A percentile compares a stretch with the other conserved stretches of the same genome.
Evolutionary conservation across 2,329 filamentous ascomycete genomes (phyloP).

Genomic region (Trichocomaceae sp.): DNA sequence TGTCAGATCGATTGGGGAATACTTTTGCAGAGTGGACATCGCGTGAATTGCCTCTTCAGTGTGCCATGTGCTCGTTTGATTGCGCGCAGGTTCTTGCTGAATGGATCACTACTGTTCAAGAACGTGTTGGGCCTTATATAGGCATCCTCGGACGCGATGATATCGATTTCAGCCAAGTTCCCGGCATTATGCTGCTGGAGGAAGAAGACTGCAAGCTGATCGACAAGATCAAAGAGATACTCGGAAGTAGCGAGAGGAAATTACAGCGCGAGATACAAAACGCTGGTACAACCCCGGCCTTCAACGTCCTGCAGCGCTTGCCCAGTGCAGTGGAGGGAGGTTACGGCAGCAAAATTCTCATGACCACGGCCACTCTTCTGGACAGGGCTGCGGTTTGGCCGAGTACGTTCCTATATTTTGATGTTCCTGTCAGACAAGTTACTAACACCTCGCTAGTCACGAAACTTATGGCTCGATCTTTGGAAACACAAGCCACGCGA

Average conservation of each 20-base stretch:
- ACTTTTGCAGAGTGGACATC: constrained; percentile 79
- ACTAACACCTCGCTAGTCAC: constrained; percentile 45
- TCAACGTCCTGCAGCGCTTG: constrained; percentile 47
- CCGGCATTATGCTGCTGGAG: constrained; percentile 82
- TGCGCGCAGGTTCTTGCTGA: constrained; percentile 90
- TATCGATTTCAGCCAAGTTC: constrained; percentile 71
- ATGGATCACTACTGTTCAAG: constrained; percentile 89
- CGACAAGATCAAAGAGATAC: constrained; percentile 71
- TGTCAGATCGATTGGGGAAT: constrained; percentile 78
- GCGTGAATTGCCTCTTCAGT: constrained; percentile 80
- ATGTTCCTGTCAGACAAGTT: constrained; percentile 32
- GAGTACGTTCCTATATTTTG: constrained; percentile 49
- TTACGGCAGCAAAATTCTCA: constrained; percentile 76
- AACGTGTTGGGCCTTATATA: constrained; percentile 82
- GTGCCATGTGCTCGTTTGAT: constrained; percentile 86
- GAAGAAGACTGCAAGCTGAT: constrained; percentile 85
- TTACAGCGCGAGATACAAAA: constrained; percentile 57
- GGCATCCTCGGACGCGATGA: constrained; percentile 79
- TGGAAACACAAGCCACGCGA: constrained; percentile 58
- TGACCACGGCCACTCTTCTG: constrained; percentile 78
- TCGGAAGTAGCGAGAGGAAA: constrained; percentile 71
- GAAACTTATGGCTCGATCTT: constrained; percentile 61
- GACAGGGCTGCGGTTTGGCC: constrained; percentile 90
- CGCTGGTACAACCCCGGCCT: constrained; percentile 47
- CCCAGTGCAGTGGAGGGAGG: constrained; percentile 60